phyloP scores from a whole-genome alignment of 805 yeast species.

The Starmerella powellii region DNA sequence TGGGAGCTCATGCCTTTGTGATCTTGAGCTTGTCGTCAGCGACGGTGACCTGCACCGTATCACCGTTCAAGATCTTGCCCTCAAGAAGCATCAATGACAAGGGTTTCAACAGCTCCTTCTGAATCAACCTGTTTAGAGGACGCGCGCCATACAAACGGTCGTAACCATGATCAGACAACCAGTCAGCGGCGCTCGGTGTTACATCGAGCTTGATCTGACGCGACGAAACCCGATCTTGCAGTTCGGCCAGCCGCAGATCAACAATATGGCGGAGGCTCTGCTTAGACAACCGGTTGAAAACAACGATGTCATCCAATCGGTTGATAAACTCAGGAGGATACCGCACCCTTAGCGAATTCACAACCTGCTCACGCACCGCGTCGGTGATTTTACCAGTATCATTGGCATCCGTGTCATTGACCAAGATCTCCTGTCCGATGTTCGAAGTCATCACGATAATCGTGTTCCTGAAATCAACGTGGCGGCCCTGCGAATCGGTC shows the following conservation, averaged over 20 bases:
- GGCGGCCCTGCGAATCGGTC: constrained; percentile 91
- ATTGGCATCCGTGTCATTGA: constrained; percentile 44
- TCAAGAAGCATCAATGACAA: constrained; percentile 67
- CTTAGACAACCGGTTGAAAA: constrained; percentile 81
- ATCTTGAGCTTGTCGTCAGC: constrained; percentile 33
- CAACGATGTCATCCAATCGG: constrained; percentile 85
- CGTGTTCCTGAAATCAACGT: constrained; percentile 87
- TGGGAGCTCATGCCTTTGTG: constrained; percentile 4
- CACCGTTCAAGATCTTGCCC: constrained; percentile 59
- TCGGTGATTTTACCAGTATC: constrained; percentile 45
- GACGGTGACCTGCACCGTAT: constrained; percentile 42
- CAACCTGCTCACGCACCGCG: constrained; percentile 44
- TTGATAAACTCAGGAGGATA: constrained; percentile 95
- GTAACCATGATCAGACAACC: constrained; percentile 78
- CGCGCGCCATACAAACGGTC: constrained; percentile 92
- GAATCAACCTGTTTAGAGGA: constrained; percentile 83
- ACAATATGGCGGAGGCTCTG: constrained; percentile 65
- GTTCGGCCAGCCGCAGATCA: constrained; percentile 70
- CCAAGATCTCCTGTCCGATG: constrained; percentile 82
- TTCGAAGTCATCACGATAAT: constrained; percentile 94
- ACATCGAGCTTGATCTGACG: constrained; percentile 57
- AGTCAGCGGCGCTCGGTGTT: constrained; percentile 52
- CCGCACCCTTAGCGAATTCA: constrained; percentile 52
- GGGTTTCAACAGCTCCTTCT: constrained; percentile 74
- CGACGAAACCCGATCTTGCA: constrained; percentile 63